Percentiles rank a stretch among this genome's conserved stretches.
Evolutionary conservation across 106 monocot genomes (phyloP).

Genomic region (Phalaenopsis equestris): DNA sequence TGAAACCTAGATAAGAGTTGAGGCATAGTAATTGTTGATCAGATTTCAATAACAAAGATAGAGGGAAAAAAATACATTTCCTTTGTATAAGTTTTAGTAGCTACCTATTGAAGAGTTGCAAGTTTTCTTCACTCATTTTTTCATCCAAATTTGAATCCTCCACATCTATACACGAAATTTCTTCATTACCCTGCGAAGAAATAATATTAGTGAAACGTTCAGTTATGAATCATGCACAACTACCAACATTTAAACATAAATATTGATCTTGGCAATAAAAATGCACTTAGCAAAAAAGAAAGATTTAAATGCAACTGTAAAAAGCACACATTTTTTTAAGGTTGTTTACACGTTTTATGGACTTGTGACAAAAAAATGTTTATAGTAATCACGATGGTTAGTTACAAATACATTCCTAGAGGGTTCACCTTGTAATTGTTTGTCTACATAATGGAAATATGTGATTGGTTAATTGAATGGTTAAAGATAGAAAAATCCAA

Average conservation of each 20-base stretch:
- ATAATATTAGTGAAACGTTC: not conserved
- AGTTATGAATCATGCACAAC: not conserved
- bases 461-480: not conserved
- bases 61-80: not conserved
- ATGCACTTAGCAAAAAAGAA: not conserved
- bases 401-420: not conserved
- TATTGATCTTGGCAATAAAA: not conserved
- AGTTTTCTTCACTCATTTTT: conserved; percentile 9
- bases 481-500: not conserved
- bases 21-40: not conserved
- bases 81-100: not conserved
- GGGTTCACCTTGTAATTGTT: not conserved
- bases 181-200: conserved; percentile 3
- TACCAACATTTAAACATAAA: not conserved
- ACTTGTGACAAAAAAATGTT: not conserved
- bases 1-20: too few species aligned
- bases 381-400: not conserved
- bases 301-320: not conserved
- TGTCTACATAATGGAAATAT: not conserved
- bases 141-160: conserved; percentile 5
- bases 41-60: not conserved
- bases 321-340: not conserved
- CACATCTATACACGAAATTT: not conserved
- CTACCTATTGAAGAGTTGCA: conserved; percentile 10
- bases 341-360: not conserved